phyloP scores from a whole-genome alignment of 257 asterid species.

The Capsicum pubescens region DNA sequence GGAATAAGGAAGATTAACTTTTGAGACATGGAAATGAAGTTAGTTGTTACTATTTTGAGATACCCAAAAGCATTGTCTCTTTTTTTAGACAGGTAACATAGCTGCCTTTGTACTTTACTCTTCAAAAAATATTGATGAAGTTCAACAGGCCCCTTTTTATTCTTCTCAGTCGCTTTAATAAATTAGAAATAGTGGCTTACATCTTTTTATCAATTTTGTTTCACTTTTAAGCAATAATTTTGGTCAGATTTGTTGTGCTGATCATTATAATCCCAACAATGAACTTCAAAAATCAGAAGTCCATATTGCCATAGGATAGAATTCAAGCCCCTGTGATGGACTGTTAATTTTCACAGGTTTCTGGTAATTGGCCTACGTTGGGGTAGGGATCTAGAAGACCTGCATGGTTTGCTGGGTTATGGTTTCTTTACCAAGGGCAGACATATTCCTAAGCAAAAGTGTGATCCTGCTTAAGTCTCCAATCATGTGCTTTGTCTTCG shows the following conservation, averaged over 20 bases:
- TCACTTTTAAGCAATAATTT: neutral
- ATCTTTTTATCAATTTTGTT: neutral
- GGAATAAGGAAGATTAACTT: neutral
- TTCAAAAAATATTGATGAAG: neutral
- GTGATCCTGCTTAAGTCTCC: slow-evolving; percentile 1
- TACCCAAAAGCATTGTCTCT: slow-evolving; percentile 1
- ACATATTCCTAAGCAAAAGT: neutral
- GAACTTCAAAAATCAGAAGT: neutral
- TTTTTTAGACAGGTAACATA: neutral
- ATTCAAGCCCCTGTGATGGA: neutral
- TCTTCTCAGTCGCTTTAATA: neutral
- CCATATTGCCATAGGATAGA: neutral
- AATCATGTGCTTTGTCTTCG: neutral
- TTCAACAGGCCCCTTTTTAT: neutral
- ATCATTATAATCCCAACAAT: slow-evolving; percentile 1
- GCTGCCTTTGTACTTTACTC: neutral
- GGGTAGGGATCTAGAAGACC: slow-evolving; percentile 23
- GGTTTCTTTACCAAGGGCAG: slow-evolving; percentile 20
- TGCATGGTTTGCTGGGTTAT: slow-evolving; percentile 1
- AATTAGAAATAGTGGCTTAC: neutral
- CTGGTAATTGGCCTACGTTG: slow-evolving; percentile 7
- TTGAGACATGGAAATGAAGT: neutral
- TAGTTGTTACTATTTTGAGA: neutral
- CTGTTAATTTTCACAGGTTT: neutral
- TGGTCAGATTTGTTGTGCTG: neutral